Conservation (phyloP, 108 stramenopile species). For the Stephanodiscus minutulus region DNA sequence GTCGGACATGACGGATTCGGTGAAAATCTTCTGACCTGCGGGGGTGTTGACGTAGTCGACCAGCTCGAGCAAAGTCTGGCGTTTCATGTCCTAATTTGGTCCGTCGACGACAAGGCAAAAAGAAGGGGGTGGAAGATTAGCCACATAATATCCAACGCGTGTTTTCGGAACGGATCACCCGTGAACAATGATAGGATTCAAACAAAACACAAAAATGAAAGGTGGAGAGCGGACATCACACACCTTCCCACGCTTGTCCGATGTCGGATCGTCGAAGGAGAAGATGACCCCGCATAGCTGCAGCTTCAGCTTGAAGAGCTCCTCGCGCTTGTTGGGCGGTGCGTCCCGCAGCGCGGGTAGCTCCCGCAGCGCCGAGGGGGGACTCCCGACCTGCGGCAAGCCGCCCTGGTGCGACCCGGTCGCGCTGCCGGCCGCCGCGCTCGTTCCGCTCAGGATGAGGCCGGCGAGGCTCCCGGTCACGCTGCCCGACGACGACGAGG, state of each 20-base stretch:
- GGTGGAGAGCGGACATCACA: background rate
- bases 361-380: constrained; percentile 56
- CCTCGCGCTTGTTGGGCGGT: constrained; percentile 83
- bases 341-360: constrained; percentile 82
- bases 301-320: constrained; percentile 86
- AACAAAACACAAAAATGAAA: background rate
- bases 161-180: too few relatives aligned
- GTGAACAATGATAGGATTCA: background rate
- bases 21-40: constrained; percentile 98
- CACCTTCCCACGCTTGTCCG: constrained; percentile 81
- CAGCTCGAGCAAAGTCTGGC: constrained; percentile 95
- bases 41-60: constrained; percentile 98
- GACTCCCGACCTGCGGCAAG: constrained; percentile 36
- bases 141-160: background rate
- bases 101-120: background rate
- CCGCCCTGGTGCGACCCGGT: constrained; percentile 7
- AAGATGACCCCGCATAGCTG: constrained; percentile 87
- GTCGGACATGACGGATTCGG: constrained; percentile 92
- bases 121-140: background rate
- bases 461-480: background rate
- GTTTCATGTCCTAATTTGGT: constrained; percentile 85
- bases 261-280: constrained; percentile 85
- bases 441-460: constrained; percentile 1
- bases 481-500: background rate
- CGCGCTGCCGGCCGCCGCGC: background rate